Percentiles rank a stretch among this genome's conserved stretches.
Conservation (phyloP, 345 rosid species). For the Hibiscus syriacus region DNA sequence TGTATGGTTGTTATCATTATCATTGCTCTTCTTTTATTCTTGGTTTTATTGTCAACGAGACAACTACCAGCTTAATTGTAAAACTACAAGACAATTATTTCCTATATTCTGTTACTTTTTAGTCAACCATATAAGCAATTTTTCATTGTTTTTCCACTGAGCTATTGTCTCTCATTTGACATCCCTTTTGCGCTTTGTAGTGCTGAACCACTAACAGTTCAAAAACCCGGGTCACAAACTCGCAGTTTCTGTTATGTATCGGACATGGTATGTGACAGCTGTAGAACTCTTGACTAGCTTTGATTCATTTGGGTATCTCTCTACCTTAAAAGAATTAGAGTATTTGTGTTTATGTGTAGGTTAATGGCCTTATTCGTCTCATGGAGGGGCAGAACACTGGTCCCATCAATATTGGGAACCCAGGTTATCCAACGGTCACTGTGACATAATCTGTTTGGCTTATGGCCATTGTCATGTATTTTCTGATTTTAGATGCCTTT, state of each 20-base stretch:
- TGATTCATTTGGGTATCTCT: not conserved
- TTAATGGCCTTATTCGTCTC: constrained; percentile 89
- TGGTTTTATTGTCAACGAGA: too few species aligned
- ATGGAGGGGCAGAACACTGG: constrained; percentile 95
- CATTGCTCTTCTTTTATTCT: too few species aligned
- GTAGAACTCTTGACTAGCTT: not conserved
- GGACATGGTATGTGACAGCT: constrained; percentile 56
- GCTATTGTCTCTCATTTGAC: too few species aligned
- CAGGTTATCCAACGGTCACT: constrained; percentile 35
- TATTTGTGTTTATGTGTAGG: constrained; percentile 25
- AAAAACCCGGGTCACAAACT: constrained; percentile 91
- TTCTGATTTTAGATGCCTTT: not conserved
- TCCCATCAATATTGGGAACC: constrained; percentile 96
- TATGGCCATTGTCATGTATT: not conserved
- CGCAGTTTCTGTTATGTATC: constrained; percentile 97
- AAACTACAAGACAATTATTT: too few species aligned
- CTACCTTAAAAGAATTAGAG: not conserved
- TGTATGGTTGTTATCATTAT: not conserved
- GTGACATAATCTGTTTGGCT: not conserved
- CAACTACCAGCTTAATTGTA: not conserved
- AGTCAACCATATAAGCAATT: too few species aligned
- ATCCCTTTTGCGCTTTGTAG: constrained; percentile 27
- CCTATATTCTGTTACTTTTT: too few species aligned
- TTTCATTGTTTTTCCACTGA: too few species aligned
- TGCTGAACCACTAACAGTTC: constrained; percentile 86